A percentile compares a stretch with the other conserved stretches of the same genome.
These are phyloP conservation scores for Mortierella sp. DNA, from an alignment of 371 early-diverging fungal genomes.

Conservation along the genomic window DNA sequence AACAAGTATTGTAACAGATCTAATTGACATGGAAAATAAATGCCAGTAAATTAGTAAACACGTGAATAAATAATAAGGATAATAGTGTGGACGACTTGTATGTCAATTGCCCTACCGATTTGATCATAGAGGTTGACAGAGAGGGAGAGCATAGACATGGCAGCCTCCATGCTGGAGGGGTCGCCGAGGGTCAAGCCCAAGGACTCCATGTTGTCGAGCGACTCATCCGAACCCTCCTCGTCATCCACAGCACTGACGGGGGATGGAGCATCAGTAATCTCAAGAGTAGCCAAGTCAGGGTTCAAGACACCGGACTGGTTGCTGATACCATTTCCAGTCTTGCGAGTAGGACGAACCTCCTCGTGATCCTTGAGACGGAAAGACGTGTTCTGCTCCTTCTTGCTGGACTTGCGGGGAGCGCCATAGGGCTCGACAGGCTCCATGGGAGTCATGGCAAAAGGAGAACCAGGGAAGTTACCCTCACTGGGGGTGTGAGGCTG, in stretches of 20 bases:
- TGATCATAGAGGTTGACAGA: constrained; percentile 89
- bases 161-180: constrained; percentile 70
- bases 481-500: constrained; percentile 32
- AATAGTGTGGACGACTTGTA: not conserved
- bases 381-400: constrained; percentile 27
- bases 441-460: constrained; percentile 15
- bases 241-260: constrained; percentile 17
- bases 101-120: constrained; percentile 57
- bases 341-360: constrained; percentile 36
- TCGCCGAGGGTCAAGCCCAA: constrained; percentile 81
- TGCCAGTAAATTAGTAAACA: not conserved
- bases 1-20: constrained; percentile 86
- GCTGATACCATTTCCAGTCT: constrained; percentile 16
- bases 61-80: not conserved
- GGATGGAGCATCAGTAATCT: constrained; percentile 34
- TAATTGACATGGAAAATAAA: not conserved
- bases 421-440: constrained; percentile 9
- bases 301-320: constrained; percentile 14
- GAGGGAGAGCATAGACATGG: constrained; percentile 70
- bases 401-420: constrained; percentile 19
- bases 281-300: constrained; percentile 33
- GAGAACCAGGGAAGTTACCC: constrained; percentile 58
- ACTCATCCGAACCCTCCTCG: constrained; percentile 48
- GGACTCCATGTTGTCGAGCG: constrained; percentile 52
- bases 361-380: constrained; percentile 72